Conservation (phyloP, 2,329 filamentous ascomycete genomes). For the Lasiodiplodia gonubiensis region DNA sequence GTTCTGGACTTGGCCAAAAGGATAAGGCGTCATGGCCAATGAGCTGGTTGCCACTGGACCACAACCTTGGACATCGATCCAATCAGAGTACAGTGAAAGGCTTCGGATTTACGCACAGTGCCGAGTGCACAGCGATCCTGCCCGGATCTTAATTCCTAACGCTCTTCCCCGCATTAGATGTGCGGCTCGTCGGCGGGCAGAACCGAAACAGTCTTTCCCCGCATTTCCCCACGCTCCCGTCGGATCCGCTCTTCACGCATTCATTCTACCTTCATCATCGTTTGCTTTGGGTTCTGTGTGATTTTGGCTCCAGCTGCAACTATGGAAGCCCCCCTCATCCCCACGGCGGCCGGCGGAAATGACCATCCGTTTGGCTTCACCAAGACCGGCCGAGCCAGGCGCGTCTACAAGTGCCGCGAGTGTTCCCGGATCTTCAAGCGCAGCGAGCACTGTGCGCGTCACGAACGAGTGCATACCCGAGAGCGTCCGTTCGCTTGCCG, state of each 20-base stretch:
- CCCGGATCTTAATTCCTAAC: background rate
- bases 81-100: background rate
- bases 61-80: background rate
- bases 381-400: background rate
- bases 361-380: conserved; percentile 4
- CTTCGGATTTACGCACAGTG: background rate
- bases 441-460: conserved; percentile 43
- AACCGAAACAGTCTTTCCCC: conserved; percentile 1
- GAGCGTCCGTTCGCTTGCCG: conserved; percentile 43
- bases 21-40: background rate
- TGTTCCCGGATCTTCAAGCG: conserved; percentile 43
- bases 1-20: background rate
- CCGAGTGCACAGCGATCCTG: background rate
- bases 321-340: background rate
- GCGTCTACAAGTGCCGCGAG: conserved; percentile 35
- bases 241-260: background rate
- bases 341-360: background rate
- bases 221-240: conserved; percentile 2
- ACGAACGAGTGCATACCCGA: conserved; percentile 43
- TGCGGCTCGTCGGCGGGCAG: background rate
- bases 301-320: background rate
- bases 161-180: background rate
- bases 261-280: background rate
- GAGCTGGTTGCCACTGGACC: background rate
- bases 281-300: background rate